Conservation (phyloP, 306 rosid genomes). For the Mimosa bimucronata region DNA sequence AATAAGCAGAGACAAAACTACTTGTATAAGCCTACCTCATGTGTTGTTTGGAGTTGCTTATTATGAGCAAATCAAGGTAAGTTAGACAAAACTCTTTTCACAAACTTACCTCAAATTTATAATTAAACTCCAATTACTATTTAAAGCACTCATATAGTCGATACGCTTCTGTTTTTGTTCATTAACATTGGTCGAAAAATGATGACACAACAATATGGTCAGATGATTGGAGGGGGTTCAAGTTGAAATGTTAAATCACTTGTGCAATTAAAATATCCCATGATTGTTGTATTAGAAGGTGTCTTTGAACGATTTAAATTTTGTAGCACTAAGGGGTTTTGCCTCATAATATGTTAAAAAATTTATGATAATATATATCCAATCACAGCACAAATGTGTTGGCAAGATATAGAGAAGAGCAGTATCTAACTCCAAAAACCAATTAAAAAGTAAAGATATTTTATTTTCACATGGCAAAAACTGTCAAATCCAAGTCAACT, state of each 20-base stretch:
- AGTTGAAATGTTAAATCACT: slow-evolving; percentile 13
- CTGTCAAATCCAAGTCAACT: slow-evolving; percentile 61
- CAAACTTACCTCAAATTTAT: no score
- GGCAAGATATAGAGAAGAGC: slow-evolving; percentile 25
- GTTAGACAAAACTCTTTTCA: no score
- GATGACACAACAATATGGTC: neutral
- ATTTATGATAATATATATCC: slow-evolving; percentile 29
- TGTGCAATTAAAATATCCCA: slow-evolving; percentile 16
- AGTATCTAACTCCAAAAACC: slow-evolving; percentile 6
- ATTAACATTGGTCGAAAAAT: neutral
- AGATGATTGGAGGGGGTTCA: neutral
- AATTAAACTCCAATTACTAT: no score
- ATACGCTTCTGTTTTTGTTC: neutral
- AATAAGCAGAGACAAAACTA: no score
- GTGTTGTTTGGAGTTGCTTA: no score
- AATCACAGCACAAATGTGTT: slow-evolving; percentile 37
- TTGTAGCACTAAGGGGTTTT: slow-evolving; percentile 27
- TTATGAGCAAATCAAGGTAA: no score
- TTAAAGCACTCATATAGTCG: neutral
- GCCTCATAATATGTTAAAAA: slow-evolving; percentile 38
- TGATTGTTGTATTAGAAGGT: neutral
- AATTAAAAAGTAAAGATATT: slow-evolving; percentile 7
- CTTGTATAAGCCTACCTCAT: no score
- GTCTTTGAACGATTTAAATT: slow-evolving; percentile 28
- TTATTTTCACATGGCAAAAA: slow-evolving; percentile 39